phyloP scores from a whole-genome alignment of 73 alveolate species.

The Symbiodinium pilosum region DNA sequence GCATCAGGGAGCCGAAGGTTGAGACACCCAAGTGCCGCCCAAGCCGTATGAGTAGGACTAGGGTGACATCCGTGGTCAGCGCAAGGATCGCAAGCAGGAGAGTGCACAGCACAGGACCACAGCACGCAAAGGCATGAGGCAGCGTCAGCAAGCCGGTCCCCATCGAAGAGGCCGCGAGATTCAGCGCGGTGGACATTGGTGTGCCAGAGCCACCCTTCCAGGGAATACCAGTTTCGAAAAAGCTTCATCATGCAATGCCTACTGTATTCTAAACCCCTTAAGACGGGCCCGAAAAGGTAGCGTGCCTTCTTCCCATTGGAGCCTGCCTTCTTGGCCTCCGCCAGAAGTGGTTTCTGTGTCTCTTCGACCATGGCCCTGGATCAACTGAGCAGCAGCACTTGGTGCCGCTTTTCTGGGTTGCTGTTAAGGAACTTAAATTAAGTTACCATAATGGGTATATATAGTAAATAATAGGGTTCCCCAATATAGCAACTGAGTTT shows the following conservation, averaged over 20 bases:
- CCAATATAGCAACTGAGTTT: no score
- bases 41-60: constrained; percentile 29
- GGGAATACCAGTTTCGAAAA: no score
- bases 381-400: background rate
- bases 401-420: background rate
- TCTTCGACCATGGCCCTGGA: background rate
- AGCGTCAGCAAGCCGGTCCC: constrained; percentile 81
- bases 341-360: background rate
- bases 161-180: constrained; percentile 92
- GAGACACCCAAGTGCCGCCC: constrained; percentile 49
- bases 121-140: constrained; percentile 79
- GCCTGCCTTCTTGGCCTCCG: background rate
- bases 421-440: background rate
- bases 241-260: no score
- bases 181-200: constrained; percentile 70
- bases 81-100: constrained; percentile 32
- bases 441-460: background rate
- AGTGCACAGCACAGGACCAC: constrained; percentile 52
- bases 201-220: constrained; percentile 40
- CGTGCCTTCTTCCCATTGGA: constrained; percentile 13
- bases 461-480: background rate
- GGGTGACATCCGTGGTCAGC: constrained; percentile 63
- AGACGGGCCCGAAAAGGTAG: no score
- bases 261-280: no score
- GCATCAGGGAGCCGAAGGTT: constrained; percentile 91